These are phyloP conservation scores for Plantago coronopus DNA, from an alignment of 305 asterid species.

Conservation along the genomic window DNA sequence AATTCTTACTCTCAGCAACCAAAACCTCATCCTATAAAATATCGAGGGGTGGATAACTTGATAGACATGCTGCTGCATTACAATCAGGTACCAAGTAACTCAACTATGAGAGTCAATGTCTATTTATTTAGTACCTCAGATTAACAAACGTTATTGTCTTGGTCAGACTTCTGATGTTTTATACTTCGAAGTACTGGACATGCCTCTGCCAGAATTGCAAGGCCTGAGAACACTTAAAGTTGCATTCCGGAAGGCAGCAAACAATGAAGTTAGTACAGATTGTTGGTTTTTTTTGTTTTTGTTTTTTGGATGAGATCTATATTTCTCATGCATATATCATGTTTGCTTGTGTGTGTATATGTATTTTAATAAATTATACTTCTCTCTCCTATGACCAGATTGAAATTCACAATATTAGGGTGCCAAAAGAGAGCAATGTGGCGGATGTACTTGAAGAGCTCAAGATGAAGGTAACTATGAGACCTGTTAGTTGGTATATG, in stretches of 20 bases:
- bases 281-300: not conserved
- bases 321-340: not conserved
- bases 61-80: constrained; percentile 45
- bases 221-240: constrained; percentile 71
- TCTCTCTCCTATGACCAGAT: constrained; percentile 33
- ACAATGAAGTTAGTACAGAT: constrained; percentile 53
- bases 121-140: not conserved
- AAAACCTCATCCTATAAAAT: constrained; percentile 52
- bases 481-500: constrained; percentile 11
- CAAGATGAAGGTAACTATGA: constrained; percentile 45
- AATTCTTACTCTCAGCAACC: constrained; percentile 73
- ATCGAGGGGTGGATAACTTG: constrained; percentile 34
- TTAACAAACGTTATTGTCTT: constrained; percentile 5
- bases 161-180: constrained; percentile 44
- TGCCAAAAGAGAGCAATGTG: constrained; percentile 66
- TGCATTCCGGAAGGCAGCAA: constrained; percentile 61
- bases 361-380: not conserved
- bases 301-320: constrained; percentile 3
- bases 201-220: constrained; percentile 83
- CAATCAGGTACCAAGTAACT: constrained; percentile 35
- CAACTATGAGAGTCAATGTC: not conserved
- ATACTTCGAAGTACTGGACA: constrained; percentile 75
- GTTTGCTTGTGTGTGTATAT: not conserved
- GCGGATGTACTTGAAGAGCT: constrained; percentile 72
- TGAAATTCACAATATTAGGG: constrained; percentile 49